These are phyloP conservation scores for Annulohypoxylon nitens DNA, from an alignment of 495 filamentous ascomycete species.

Conservation along the genomic window DNA sequence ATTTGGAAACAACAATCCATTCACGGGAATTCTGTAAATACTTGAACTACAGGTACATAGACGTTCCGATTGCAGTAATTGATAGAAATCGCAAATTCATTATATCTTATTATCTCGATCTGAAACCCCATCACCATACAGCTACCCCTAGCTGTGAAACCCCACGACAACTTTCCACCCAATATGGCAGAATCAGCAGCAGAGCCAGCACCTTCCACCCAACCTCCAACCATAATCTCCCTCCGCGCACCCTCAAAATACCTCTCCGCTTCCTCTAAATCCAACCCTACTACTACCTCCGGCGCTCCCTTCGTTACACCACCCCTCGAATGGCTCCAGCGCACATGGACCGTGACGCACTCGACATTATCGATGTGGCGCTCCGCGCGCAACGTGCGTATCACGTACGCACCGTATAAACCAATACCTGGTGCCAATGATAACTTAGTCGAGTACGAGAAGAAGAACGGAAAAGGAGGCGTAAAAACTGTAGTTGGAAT, in stretches of 20 bases:
- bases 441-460: slow-evolving; percentile 76
- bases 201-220: slow-evolving; percentile 19
- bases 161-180: neutral
- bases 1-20: neutral
- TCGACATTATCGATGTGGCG: slow-evolving; percentile 84
- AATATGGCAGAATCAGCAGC: slow-evolving; percentile 39
- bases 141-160: neutral
- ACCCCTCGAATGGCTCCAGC: slow-evolving; percentile 68
- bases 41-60: neutral
- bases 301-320: slow-evolving; percentile 61
- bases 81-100: neutral
- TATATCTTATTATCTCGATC: neutral
- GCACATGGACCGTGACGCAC: slow-evolving; percentile 82
- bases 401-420: slow-evolving; percentile 72
- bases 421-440: slow-evolving; percentile 63
- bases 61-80: neutral
- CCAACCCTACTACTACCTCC: slow-evolving; percentile 31
- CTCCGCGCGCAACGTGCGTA: slow-evolving; percentile 76
- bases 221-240: slow-evolving; percentile 43
- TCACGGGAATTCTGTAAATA: neutral
- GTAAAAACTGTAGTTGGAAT: slow-evolving; percentile 72
- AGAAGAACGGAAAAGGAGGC: slow-evolving; percentile 56
- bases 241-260: slow-evolving; percentile 63
- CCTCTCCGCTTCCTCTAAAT: slow-evolving; percentile 43
- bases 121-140: neutral